Base-by-base conservation (phyloP, 1,284 basidiomycete genomes). In the Ceratobasidium sp. region DNA sequence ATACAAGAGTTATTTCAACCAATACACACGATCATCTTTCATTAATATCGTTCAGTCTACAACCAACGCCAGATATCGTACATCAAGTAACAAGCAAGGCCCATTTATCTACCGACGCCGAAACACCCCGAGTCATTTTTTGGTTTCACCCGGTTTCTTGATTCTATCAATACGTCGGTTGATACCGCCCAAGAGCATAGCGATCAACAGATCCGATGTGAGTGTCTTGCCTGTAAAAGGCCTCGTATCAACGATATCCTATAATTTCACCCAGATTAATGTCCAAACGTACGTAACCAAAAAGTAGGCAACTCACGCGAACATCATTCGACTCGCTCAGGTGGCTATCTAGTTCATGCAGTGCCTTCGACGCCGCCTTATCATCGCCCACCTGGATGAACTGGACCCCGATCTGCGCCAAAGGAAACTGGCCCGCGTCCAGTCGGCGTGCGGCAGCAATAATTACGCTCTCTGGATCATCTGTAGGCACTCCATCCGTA, bases 241-340 rank as follows among this genome's bases (percentile, higher is more conserved):
- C 0, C 87, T 87, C 2, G 87, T 89, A 76, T 90, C 88, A 2
- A 90, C 87, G 5, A 90, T 90, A 74, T 88, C 87, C 83, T 87
- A 73, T 28, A 84, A 32, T n/a, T 46, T 50, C 30, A 32, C 55
- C 35, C 7, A 16, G 21, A 67, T 43, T 32, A 41, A 28, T 23
- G 43, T 64, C 32, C 2, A 58, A 38, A 38, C 28, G 16, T 61
- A 21, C 26, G 35, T 4, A 41, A 41, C 11, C 50, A 23, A 18
- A 11, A 23, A 57, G 49, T 38, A 4, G 41, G 73, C 81, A 63
- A 61, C 58, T 47, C 73, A 84, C 84, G 1, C 87, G 85, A 28
- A 87, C 79, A 50, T 75, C 38, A 38, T 73, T 52, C 44, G 32
- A 28, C 55, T 61, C 41, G 21, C 74, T 69, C 21, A 76, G 71